Conservation (phyloP, 805 yeast genomes). For the Ogataea methylovora region DNA sequence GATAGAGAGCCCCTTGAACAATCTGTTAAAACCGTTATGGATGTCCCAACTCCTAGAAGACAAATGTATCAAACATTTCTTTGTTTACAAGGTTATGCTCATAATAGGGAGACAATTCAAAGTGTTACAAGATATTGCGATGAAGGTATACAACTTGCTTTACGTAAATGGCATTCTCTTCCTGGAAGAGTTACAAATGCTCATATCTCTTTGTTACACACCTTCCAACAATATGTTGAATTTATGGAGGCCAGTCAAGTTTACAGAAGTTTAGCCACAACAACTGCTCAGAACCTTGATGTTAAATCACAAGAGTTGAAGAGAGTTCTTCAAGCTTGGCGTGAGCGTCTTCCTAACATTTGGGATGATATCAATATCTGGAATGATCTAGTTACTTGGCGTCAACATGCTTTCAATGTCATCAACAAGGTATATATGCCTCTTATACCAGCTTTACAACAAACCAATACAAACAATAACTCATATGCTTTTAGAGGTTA, state of each 20-base stretch:
- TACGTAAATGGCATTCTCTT: constrained; percentile 87
- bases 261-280: constrained; percentile 76
- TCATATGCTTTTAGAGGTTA: constrained; percentile 96
- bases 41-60: constrained; percentile 95
- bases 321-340: constrained; percentile 93
- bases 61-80: constrained; percentile 93
- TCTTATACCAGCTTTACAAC: constrained; percentile 77
- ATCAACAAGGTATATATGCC: constrained; percentile 94
- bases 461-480: constrained; percentile 63
- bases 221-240: constrained; percentile 96
- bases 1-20: constrained; percentile 93
- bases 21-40: constrained; percentile 93
- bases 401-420: constrained; percentile 96
- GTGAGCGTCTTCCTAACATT: constrained; percentile 90
- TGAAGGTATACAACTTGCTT: constrained; percentile 90
- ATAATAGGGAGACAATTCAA: constrained; percentile 77
- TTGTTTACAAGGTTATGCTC: constrained; percentile 88
- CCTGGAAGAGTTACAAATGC: constrained; percentile 74
- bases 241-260: constrained; percentile 96
- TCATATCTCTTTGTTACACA: constrained; percentile 83
- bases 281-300: constrained; percentile 89
- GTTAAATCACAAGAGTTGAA: constrained; percentile 90
- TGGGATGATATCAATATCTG: constrained; percentile 98
- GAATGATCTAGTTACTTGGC: constrained; percentile 97
- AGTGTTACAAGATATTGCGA: constrained; percentile 84